Base-by-base conservation (phyloP, 2,329 filamentous ascomycete species). In the Ascochyta koolunga region DNA sequence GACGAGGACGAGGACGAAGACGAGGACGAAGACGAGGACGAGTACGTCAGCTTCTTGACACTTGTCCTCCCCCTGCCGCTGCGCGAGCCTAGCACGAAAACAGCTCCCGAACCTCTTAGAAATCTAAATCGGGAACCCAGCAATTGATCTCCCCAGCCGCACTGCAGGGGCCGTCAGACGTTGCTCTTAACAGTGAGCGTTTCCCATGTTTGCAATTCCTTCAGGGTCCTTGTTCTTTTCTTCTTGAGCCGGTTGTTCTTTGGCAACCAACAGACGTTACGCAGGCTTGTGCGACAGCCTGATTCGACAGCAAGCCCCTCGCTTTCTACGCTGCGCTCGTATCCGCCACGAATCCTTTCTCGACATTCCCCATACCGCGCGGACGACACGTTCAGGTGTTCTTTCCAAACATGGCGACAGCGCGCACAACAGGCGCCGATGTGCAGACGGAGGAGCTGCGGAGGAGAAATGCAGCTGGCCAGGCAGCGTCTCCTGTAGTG, bases 361-460 rank as follows among this genome's bases (percentile, higher is more conserved):
- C 32, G 35, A 48, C 39, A 2, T 33, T 44, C 47, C 45, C 35
- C 18, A 55, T 41, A 43, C 33, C 38, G 24, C 48, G 42, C 44
- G 24, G 22, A 49, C 47, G 22, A 49, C 47, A 24, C 31, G 25
- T 16, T 4, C 9, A 18, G 13, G 40, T 16, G 7, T 37, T 21
- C n/a, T 21, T 15, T n/a, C 35, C 43, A 35, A 69, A 22, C 48
- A 75, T 75, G 72, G 53, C 53, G 41, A 51, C 53, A 33, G 68
- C 66, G 53, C 67, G 58, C 48, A 61, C 72, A 50, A 78, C 77
- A 5, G 79, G 78, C 59, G 68, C 71, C 5, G 75, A 80, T 54
- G 64, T 66, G 39, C 76, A 76, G 53, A 62, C 71, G 43, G 77
- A 78, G 37, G 77, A 78, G 62, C 66, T 80, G 64, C 72, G 77